These are phyloP conservation scores for Conticribra guillardii DNA, from an alignment of 108 stramenopile genomes.

Conservation along the genomic window DNA sequence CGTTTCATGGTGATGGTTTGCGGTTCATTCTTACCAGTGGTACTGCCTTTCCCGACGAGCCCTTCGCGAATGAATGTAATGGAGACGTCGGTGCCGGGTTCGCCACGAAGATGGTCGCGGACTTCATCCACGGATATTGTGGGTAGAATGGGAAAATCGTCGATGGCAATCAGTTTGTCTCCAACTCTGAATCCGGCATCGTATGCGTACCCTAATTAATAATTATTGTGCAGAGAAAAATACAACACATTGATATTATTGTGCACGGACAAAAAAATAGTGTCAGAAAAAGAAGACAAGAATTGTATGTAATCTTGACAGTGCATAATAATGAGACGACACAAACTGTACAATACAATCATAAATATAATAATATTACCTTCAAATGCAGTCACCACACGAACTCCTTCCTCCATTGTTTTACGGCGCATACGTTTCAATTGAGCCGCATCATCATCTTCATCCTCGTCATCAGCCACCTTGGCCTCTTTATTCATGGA, in stretches of 20 bases:
- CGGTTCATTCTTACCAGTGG: slow-evolving; percentile 34
- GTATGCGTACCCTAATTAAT: slow-evolving; percentile 60
- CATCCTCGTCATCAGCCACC: slow-evolving; percentile 52
- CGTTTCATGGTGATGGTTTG: slow-evolving; percentile 76
- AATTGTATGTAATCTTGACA: too few relatives aligned
- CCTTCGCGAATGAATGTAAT: slow-evolving; percentile 80
- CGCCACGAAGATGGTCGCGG: slow-evolving; percentile 85
- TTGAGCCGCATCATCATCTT: slow-evolving; percentile 45
- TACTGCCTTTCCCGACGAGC: slow-evolving; percentile 63
- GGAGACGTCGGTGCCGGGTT: slow-evolving; percentile 79
- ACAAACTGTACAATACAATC: too few relatives aligned
- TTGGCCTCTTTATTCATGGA: slow-evolving; percentile 9
- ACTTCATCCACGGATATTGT: slow-evolving; percentile 82
- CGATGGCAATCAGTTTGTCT: slow-evolving; percentile 80
- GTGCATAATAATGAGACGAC: too few relatives aligned
- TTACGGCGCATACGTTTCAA: slow-evolving; percentile 49
- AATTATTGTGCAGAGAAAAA: too few relatives aligned
- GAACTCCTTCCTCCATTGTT: slow-evolving; percentile 71
- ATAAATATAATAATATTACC: slow-evolving; percentile 88
- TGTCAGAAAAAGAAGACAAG: too few relatives aligned
- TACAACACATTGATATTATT: too few relatives aligned
- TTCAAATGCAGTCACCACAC: slow-evolving; percentile 93
- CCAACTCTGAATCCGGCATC: slow-evolving; percentile 81
- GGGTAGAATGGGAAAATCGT: slow-evolving; percentile 61
- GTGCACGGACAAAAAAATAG: slow-evolving; percentile 21